Evolutionary conservation across 441 rosid genomes (phyloP).

Genomic region (Erodium moschatum): DNA sequence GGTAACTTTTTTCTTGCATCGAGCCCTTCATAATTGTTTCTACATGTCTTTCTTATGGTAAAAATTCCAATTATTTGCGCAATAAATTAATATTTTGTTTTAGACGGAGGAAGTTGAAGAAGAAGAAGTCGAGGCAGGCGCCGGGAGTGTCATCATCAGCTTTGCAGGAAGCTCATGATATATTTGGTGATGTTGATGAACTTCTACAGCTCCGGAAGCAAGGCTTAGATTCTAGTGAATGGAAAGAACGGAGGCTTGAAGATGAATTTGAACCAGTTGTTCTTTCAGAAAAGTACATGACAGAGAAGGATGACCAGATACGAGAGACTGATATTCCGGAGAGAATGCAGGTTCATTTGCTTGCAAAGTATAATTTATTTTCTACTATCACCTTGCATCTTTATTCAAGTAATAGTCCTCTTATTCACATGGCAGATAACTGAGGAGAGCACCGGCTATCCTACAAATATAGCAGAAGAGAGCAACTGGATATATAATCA

Average conservation of each 20-base stretch:
- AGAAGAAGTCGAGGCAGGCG: constrained; percentile 65
- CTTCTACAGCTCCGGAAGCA: constrained; percentile 55
- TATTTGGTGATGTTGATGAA: constrained; percentile 85
- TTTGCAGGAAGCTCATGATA: constrained; percentile 75
- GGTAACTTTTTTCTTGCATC: constrained; percentile 27
- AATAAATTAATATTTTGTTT: constrained; percentile 20
- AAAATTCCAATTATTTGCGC: background rate
- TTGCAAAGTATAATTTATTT: background rate
- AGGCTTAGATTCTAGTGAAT: constrained; percentile 53
- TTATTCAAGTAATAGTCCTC: background rate
- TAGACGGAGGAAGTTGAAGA: constrained; percentile 49
- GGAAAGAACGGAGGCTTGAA: constrained; percentile 65
- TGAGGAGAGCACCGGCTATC: constrained; percentile 70
- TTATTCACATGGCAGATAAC: constrained; percentile 36
- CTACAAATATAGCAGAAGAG: constrained; percentile 52
- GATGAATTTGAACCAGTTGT: constrained; percentile 86
- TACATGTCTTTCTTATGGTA: background rate
- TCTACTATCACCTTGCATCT: background rate
- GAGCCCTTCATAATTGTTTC: background rate
- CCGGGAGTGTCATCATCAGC: constrained; percentile 64
- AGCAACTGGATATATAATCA: constrained; percentile 67
- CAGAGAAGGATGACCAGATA: constrained; percentile 80
- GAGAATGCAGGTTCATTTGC: constrained; percentile 68
- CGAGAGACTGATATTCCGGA: constrained; percentile 80
- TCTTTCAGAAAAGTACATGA: constrained; percentile 88